Base-by-base conservation (phyloP, 495 filamentous ascomycete genomes). In the Astrothelium macrocarpum region DNA sequence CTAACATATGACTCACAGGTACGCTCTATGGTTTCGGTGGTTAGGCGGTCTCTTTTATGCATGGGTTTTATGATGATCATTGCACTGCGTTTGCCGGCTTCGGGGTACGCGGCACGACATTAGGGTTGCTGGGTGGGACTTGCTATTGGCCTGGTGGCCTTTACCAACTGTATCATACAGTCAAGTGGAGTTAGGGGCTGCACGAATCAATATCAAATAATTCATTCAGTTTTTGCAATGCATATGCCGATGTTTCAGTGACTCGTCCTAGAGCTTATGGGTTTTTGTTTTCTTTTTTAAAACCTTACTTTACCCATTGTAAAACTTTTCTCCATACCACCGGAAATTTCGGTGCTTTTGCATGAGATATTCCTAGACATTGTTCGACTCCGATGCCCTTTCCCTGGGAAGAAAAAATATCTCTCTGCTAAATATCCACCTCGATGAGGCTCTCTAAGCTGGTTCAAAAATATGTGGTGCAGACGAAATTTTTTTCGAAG, bases 21-120 rank as follows among this genome's bases (percentile, higher is more conserved):
- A 78, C 76, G 39, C 76, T 78, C 60, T 78, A 97, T 81, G 92
- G 92, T 81, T 97, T 97, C 85, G 93, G 93, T 85, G 93, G 93
- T 82, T 97, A 91, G 83, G 59, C 67, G 61, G 1, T 26, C 65
- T 62, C 45, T 31, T 45, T 61, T 60, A 42, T 70, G 63, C 62
- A 66, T 67, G 63, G 49, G 49, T 56, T 56, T 56, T n/a, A n/a
- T n/a, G n/a, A 56, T 56, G 49, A 56, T 56, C 49, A 56, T 11
- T 29, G 9, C 20, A 28, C 16, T 25, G 49, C 49, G 25, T 56
- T 25, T 20, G 49, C 49, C 49, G 49, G 49, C 25, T 29, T 56
- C 49, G 49, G 49, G 49, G 49, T 56, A 56, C 20, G 49, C 49
- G 49, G 49, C 49, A 56, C 49, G 49, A 56, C 25, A 9, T 10